These are phyloP conservation scores for Auriscalpium microsporum DNA, from an alignment of 768 basidiomycete species.

Conservation along the genomic window DNA sequence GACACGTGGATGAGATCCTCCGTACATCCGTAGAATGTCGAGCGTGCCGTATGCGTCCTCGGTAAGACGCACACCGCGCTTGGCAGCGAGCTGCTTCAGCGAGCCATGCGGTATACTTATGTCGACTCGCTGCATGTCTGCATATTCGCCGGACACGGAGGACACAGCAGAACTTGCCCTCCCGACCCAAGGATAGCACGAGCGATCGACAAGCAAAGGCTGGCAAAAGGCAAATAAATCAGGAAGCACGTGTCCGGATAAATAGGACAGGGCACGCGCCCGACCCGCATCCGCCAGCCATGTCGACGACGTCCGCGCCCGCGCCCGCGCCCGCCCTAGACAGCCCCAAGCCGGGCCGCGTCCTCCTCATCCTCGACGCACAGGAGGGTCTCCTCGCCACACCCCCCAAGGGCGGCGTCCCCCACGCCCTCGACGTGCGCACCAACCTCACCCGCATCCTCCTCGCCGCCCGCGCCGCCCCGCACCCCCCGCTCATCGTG, in stretches of 20 bases:
- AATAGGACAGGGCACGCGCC: not conserved
- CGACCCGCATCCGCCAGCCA: not conserved
- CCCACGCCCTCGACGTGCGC: constrained; percentile 32
- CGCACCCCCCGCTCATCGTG: constrained; percentile 44
- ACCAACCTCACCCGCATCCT: constrained; percentile 39
- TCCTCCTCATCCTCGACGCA: constrained; percentile 53
- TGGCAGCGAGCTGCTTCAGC: too few species aligned
- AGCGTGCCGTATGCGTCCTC: too few species aligned
- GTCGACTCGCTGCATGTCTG: too few species aligned
- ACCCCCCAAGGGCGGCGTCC: constrained; percentile 39
- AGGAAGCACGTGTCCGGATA: not conserved
- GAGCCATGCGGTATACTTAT: too few species aligned
- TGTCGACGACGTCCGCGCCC: not conserved
- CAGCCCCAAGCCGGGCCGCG: constrained; percentile 24
- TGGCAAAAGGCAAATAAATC: too few species aligned
- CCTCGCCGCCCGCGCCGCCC: constrained; percentile 26
- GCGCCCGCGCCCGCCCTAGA: not conserved
- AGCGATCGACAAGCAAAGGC: too few species aligned
- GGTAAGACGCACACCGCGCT: too few species aligned
- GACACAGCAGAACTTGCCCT: too few species aligned
- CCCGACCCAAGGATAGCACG: too few species aligned
- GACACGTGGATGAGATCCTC: too few species aligned
- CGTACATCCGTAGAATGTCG: too few species aligned
- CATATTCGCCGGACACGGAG: too few species aligned
- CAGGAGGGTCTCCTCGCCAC: constrained; percentile 43